Percentiles rank a stretch among this genome's conserved stretches.
These are phyloP conservation scores for Trypanosoma boissoni DNA, from an alignment of 208 protist species.

Conservation along the genomic window DNA sequence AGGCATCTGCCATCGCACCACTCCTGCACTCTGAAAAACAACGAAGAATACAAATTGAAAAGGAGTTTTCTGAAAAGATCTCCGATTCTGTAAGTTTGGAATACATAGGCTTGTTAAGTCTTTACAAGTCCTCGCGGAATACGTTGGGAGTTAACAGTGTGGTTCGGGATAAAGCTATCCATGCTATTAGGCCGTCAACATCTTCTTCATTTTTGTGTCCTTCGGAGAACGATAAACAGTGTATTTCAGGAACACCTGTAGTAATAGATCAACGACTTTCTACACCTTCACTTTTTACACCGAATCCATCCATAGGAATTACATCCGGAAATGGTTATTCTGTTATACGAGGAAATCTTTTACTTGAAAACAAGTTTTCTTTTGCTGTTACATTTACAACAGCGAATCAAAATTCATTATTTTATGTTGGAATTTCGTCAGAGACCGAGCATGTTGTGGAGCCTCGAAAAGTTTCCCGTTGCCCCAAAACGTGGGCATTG, in stretches of 20 bases:
- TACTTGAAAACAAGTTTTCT: slow-evolving; percentile 51
- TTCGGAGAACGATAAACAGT: slow-evolving; percentile 9
- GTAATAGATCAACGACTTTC: slow-evolving; percentile 65
- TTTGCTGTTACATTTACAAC: slow-evolving; percentile 71
- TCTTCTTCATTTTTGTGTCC: slow-evolving; percentile 22
- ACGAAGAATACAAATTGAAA: slow-evolving; percentile 45
- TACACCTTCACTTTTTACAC: slow-evolving; percentile 57
- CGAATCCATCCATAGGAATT: slow-evolving; percentile 70
- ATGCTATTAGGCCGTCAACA: not conserved
- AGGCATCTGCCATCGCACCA: slow-evolving; percentile 58
- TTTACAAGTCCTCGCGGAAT: no score
- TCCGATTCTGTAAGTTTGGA: slow-evolving; percentile 37
- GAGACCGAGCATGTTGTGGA: slow-evolving; percentile 44
- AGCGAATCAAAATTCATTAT: slow-evolving; percentile 29
- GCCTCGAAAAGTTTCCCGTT: slow-evolving; percentile 53
- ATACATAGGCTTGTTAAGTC: slow-evolving; percentile 38
- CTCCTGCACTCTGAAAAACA: slow-evolving; percentile 60
- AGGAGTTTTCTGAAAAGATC: slow-evolving; percentile 33
- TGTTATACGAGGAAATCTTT: slow-evolving; percentile 56
- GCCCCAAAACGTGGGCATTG: slow-evolving; percentile 78
- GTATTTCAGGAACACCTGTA: slow-evolving; percentile 24
- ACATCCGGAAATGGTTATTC: slow-evolving; percentile 45
- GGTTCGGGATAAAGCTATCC: not conserved
- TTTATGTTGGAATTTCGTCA: slow-evolving; percentile 84
- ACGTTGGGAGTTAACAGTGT: not conserved